phyloP scores from a whole-genome alignment of 257 asterid genomes.

The Cynanchum wilfordii region DNA sequence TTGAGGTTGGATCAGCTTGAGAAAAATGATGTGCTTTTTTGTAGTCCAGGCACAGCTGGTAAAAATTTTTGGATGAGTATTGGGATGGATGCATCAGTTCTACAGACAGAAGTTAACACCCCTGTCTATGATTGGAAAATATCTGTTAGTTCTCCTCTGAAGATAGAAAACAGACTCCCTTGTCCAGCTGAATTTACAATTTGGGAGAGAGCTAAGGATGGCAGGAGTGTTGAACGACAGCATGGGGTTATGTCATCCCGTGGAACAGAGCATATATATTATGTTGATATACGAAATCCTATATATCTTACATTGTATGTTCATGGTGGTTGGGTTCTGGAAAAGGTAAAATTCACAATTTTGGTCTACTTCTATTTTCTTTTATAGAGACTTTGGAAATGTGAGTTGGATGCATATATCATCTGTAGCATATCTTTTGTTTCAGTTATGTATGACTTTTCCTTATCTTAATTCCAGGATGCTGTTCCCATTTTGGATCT shows the following conservation, averaged over 20 bases:
- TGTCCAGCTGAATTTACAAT: conserved; percentile 72
- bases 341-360: conserved; percentile 58
- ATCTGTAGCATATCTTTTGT: background rate
- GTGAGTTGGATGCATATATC: conserved; percentile 12
- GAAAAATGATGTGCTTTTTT: conserved; percentile 82
- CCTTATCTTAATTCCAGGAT: conserved; percentile 42
- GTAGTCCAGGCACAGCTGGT: conserved; percentile 72
- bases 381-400: conserved; percentile 11
- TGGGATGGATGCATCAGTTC: conserved; percentile 89
- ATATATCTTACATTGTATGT: conserved; percentile 56
- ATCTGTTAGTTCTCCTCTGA: conserved; percentile 82
- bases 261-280: conserved; percentile 70
- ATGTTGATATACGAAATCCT: conserved; percentile 87
- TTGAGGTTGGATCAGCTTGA: conserved; percentile 79
- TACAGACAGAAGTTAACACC: conserved; percentile 74
- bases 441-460: conserved; percentile 2
- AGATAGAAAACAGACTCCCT: conserved; percentile 94
- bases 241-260: conserved; percentile 71
- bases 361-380: conserved; percentile 13
- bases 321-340: conserved; percentile 94
- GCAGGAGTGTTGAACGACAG: conserved; percentile 71
- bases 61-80: conserved; percentile 80
- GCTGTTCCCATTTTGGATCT: conserved; percentile 80
- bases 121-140: conserved; percentile 97
- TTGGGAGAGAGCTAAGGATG: conserved; percentile 73